phyloP scores from a whole-genome alignment of 768 basidiomycete genomes.

The Podaxis pistillaris region DNA sequence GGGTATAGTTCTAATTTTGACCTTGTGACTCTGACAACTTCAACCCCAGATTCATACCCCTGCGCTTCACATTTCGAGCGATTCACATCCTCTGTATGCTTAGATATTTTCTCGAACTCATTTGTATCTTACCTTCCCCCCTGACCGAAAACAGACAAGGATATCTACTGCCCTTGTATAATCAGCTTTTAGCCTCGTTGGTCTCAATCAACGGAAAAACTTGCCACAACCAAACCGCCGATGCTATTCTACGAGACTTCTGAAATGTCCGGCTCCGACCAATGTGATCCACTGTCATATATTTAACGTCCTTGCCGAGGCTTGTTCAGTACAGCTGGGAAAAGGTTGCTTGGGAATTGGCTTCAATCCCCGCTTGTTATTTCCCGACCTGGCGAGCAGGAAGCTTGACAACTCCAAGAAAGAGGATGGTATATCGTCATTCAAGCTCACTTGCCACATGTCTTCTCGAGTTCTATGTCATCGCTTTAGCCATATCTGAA shows the following conservation, averaged over 20 bases:
- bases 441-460: background rate
- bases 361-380: background rate
- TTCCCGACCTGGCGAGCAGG: background rate
- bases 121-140: background rate
- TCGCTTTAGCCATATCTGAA: background rate
- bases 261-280: slow-evolving; percentile 10
- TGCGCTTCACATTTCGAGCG: background rate
- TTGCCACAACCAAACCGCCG: background rate
- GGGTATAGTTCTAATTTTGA: background rate
- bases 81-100: background rate
- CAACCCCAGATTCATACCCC: background rate
- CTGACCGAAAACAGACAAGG: background rate
- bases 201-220: slow-evolving; percentile 5
- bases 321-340: background rate
- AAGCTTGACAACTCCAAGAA: background rate
- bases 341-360: background rate
- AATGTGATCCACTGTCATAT: slow-evolving; percentile 1
- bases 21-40: background rate
- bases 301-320: background rate
- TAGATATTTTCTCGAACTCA: slow-evolving; percentile 1
- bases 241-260: background rate
- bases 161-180: background rate
- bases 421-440: background rate
- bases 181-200: background rate
- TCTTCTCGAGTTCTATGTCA: slow-evolving; percentile 6